Evolutionary conservation across 208 protist species (phyloP).

Genomic region (Leptomonas pyrrhocoris): DNA sequence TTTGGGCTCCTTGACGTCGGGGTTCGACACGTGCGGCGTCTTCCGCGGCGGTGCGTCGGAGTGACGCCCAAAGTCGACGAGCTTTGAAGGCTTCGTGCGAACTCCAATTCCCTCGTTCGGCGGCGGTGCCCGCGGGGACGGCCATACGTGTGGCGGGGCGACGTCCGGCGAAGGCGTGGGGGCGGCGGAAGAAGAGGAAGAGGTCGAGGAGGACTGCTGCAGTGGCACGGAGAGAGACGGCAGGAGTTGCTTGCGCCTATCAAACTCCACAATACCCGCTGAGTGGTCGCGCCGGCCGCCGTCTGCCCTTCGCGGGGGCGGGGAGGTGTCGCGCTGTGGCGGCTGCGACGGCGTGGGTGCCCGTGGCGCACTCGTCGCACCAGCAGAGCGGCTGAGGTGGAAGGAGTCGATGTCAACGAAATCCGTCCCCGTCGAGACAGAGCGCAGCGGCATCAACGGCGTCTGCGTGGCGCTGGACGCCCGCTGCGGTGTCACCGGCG

Average conservation of each 20-base stretch:
- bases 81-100: conserved; percentile 23
- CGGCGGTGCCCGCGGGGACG: not conserved
- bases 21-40: not conserved
- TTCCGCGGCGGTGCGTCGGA: conserved; percentile 22
- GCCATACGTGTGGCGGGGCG: not conserved
- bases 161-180: not conserved
- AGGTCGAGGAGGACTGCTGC: conserved; percentile 2
- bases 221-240: not conserved
- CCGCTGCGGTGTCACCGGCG: not conserved
- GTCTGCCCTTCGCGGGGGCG: not conserved
- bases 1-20: conserved; percentile 10
- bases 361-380: not conserved
- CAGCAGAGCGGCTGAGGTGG: conserved; percentile 9
- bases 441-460: not conserved
- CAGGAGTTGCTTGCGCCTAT: not conserved
- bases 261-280: not conserved
- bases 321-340: not conserved
- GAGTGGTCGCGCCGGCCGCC: not conserved
- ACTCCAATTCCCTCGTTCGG: conserved; percentile 21
- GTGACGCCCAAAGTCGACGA: conserved; percentile 27
- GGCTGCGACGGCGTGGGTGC: not conserved
- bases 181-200: too few species aligned
- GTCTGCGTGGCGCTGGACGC: not conserved
- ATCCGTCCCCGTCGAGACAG: conserved; percentile 10
- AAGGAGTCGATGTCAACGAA: conserved; percentile 33